These are phyloP conservation scores for Pythium insidiosum DNA, from an alignment of 352 stramenopile species.

Conservation along the genomic window DNA sequence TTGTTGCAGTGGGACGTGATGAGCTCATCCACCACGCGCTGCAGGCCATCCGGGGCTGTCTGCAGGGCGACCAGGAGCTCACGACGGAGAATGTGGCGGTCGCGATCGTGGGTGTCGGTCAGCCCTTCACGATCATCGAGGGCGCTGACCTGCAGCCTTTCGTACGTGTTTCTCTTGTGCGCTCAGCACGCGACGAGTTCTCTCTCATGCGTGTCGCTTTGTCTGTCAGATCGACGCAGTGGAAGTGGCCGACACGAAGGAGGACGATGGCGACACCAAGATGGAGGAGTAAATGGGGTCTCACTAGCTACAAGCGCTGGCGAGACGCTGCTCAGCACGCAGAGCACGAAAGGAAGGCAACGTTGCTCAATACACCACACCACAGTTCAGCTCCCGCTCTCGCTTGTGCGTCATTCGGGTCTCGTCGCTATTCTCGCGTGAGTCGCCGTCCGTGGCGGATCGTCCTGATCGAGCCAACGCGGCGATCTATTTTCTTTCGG, in stretches of 20 bases:
- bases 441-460: no score
- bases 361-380: no score
- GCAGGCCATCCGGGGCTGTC: constrained; percentile 93
- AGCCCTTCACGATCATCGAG: constrained; percentile 93
- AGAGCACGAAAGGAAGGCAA: no score
- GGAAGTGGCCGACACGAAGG: constrained; percentile 78
- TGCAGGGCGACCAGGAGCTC: constrained; percentile 94
- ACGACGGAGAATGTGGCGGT: constrained; percentile 91
- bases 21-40: constrained; percentile 98
- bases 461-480: no score
- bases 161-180: constrained; percentile 55
- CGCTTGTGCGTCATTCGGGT: no score
- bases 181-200: no score
- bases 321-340: no score
- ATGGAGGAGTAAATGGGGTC: constrained; percentile 65
- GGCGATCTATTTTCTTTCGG: no score
- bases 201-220: no score
- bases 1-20: constrained; percentile 78
- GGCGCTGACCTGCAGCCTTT: constrained; percentile 92
- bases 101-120: constrained; percentile 90
- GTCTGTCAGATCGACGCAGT: constrained; percentile 71
- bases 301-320: no score
- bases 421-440: no score
- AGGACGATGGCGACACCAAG: constrained; percentile 72
- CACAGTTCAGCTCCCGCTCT: no score